Evolutionary conservation across 352 stramenopile genomes (phyloP).

Genomic region (Globisporangium solare): DNA sequence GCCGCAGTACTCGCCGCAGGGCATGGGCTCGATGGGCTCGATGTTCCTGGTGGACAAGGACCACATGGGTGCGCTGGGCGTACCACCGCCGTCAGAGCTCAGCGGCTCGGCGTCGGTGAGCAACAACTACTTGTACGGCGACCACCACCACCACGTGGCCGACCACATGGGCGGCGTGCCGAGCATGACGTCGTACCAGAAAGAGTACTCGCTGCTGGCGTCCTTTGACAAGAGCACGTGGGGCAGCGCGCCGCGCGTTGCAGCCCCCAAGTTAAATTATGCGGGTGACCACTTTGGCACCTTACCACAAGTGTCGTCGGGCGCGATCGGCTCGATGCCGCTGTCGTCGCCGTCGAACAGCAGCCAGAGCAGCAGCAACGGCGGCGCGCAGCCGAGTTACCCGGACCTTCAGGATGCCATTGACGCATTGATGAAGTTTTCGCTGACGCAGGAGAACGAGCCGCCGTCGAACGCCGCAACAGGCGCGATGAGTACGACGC

Average conservation of each 20-base stretch:
- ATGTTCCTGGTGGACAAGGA: constrained; percentile 63
- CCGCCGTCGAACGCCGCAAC: constrained; percentile 4
- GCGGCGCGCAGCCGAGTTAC: constrained; percentile 32
- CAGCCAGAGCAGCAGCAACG: constrained; percentile 11
- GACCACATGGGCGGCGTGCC: constrained; percentile 16
- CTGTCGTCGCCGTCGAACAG: constrained; percentile 15
- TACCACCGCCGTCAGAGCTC: constrained; percentile 24
- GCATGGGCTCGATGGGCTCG: constrained; percentile 23
- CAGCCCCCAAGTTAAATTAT: constrained; percentile 49
- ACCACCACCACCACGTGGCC: constrained; percentile 19
- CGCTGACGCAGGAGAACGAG: constrained; percentile 54
- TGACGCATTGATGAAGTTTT: constrained; percentile 86
- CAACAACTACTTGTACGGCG: constrained; percentile 30
- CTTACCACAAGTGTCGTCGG: constrained; percentile 3
- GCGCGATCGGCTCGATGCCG: constrained; percentile 27
- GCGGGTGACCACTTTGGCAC: constrained; percentile 30
- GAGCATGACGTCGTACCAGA: constrained; percentile 41
- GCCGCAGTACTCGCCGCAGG: constrained; percentile 50
- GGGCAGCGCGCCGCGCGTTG: constrained; percentile 15
- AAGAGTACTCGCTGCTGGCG: constrained; percentile 62
- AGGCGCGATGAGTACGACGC: constrained; percentile 21
- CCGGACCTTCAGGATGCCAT: constrained; percentile 83
- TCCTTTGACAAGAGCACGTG: constrained; percentile 60
- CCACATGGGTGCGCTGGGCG: constrained; percentile 23
- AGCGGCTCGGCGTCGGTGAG: constrained; percentile 24